Evolutionary conservation across 768 basidiomycete species (phyloP), one percentile per base, ranked within the genome.

Genomic region (Mycena latifolia): DNA sequence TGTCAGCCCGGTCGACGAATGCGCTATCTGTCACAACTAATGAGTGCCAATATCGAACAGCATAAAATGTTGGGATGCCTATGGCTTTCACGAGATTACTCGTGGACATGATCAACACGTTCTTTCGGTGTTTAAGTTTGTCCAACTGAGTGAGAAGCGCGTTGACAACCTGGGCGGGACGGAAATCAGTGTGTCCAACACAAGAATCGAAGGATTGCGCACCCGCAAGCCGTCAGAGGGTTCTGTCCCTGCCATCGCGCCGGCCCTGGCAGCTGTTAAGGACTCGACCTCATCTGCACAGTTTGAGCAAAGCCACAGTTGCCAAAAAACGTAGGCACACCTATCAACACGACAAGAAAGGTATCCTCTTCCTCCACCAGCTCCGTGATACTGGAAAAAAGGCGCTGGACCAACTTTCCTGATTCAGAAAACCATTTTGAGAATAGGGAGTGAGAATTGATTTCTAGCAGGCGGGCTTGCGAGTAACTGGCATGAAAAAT

Each of bases 401-500:
- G 82, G 51, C 92, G 88, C 73, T 99, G 97, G 2, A 99, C 98
- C 29, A 99, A 88, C 77, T 99, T 99, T 18, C 98, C 98, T 0
- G 96, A 98, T 76, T 99, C 98, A 0, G 96, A 98, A 79, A 99
- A 99, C 97, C 98, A 99, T 71, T 96, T 93, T 18, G 95, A 96
- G 77, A 99, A 99, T 18, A 99, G 85, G 2, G 96, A 98, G 79
- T 99, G 98, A 0, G 98, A 96, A 75, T 99, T 99, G 74, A 99
- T 98, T 77, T 99, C 98, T 48, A 99, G 86, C 14, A 99, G 82
- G 50, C 95, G 92, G 37, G 94, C 88, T 77, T 93, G 86, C 0
- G 92, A 82, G 75, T 98, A 99, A 28, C 96, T 97, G 71, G 52
- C 39, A 22, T 31, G 47, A 45, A 10, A 22, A 43, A 39, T 25